These are phyloP conservation scores for Neonectria coccinea DNA, from an alignment of 2,329 filamentous ascomycete genomes.

Conservation along the genomic window DNA sequence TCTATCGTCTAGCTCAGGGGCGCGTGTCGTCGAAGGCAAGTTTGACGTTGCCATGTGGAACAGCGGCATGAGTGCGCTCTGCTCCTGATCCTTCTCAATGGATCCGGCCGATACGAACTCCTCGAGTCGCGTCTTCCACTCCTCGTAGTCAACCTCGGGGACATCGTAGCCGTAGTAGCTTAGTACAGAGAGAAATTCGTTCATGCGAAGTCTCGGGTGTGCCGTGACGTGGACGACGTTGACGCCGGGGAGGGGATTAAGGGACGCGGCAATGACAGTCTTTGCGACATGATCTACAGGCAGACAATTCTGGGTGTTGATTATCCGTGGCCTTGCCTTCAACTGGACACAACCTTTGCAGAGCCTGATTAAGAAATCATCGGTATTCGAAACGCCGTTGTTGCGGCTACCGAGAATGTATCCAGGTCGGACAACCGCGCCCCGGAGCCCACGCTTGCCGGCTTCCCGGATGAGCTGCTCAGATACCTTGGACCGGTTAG, in stretches of 20 bases:
- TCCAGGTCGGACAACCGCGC: constrained; percentile 84
- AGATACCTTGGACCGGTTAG: constrained; percentile 27
- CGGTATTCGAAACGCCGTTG: constrained; percentile 79
- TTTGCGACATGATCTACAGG: constrained; percentile 86
- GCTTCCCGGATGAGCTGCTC: constrained; percentile 81
- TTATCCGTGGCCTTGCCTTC: constrained; percentile 76
- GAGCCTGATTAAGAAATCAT: constrained; percentile 91
- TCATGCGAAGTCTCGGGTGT: constrained; percentile 82
- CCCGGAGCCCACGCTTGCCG: constrained; percentile 79
- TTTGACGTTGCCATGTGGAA: constrained; percentile 79
- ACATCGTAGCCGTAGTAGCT: constrained; percentile 79
- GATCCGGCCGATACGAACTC: constrained; percentile 28
- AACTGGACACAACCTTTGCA: constrained; percentile 90
- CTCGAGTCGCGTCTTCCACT: constrained; percentile 48
- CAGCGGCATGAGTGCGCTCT: constrained; percentile 66
- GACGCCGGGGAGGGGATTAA: constrained; percentile 68
- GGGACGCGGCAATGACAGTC: constrained; percentile 75
- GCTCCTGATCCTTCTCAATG: constrained; percentile 40
- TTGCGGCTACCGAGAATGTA: constrained; percentile 82
- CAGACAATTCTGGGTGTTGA: constrained; percentile 89
- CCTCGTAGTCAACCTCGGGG: constrained; percentile 76
- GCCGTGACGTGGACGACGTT: constrained; percentile 82
- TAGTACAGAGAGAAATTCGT: constrained; percentile 77
- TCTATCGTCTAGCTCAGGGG: constrained; percentile 73
- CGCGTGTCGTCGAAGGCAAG: constrained; percentile 74